phyloP scores from a whole-genome alignment of 306 rosid species.

The apple (Malus domestica) region DNA sequence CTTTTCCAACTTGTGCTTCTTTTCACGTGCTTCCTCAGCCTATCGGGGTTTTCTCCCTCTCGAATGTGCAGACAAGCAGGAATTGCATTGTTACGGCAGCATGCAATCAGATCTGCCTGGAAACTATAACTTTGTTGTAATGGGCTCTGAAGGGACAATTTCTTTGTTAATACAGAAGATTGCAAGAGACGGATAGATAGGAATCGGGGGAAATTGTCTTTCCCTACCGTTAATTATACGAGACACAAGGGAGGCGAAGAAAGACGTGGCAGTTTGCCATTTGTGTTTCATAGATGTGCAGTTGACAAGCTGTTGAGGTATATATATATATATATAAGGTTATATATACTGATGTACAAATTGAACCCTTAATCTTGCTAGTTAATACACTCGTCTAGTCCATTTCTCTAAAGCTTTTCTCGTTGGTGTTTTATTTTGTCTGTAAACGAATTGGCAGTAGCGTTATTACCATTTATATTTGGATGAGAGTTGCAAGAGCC shows the following conservation, averaged over 20 bases:
- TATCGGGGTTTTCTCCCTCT: constrained; percentile 16
- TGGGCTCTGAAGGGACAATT: constrained; percentile 25
- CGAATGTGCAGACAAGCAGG: constrained; percentile 25
- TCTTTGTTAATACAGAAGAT: constrained; percentile 32
- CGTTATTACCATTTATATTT: background rate
- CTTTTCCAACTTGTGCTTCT: constrained; percentile 29
- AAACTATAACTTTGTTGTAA: constrained; percentile 10
- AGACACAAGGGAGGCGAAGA: constrained; percentile 27
- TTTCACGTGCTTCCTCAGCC: constrained; percentile 25
- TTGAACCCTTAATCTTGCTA: constrained; percentile 26
- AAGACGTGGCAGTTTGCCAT: constrained; percentile 34
- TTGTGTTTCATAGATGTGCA: constrained; percentile 53
- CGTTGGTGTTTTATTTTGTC: background rate
- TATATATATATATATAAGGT: constrained; percentile 20
- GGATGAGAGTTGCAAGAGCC: background rate
- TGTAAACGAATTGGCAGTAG: background rate
- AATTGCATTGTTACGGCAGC: constrained; percentile 12
- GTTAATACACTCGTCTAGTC: constrained; percentile 24
- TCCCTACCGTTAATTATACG: constrained; percentile 24
- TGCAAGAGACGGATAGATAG: constrained; percentile 27
- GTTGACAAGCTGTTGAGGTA: constrained; percentile 52
- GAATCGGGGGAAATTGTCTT: constrained; percentile 15
- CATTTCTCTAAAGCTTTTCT: background rate
- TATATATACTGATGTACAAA: constrained; percentile 46
- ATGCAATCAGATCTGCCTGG: constrained; percentile 14